Conservation (phyloP, 2,329 filamentous ascomycete species). For the Fusarium mundagurra region DNA sequence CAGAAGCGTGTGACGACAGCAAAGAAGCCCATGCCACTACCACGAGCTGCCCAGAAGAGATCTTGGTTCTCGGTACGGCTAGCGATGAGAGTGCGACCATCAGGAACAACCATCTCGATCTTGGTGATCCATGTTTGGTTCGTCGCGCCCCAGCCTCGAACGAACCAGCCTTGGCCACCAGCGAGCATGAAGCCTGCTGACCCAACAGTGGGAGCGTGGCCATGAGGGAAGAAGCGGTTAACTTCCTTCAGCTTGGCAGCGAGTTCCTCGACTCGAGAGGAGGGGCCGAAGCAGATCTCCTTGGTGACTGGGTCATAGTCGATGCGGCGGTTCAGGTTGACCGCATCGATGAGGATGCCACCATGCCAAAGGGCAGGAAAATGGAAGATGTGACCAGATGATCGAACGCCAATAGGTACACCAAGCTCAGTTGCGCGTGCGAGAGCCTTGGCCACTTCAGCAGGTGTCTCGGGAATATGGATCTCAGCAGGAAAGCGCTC, state of each 20-base stretch:
- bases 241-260: not conserved
- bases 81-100: not conserved
- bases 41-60: conserved; percentile 12
- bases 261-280: conserved; percentile 1
- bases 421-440: conserved; percentile 5
- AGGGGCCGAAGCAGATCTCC: not conserved
- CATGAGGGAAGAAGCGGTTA: conserved; percentile 10
- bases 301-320: conserved; percentile 7
- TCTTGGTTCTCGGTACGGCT: conserved; percentile 2
- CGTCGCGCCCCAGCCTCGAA: conserved; percentile 12
- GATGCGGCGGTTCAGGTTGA: conserved; percentile 8
- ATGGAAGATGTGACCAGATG: conserved; percentile 12
- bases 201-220: conserved; percentile 5
- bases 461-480: not conserved
- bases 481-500: conserved; percentile 3
- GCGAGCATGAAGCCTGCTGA: conserved; percentile 17
- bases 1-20: conserved; percentile 13
- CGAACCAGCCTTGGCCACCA: conserved; percentile 14
- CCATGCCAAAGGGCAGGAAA: not conserved
- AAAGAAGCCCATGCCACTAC: conserved; percentile 11
- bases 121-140: conserved; percentile 5
- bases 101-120: conserved; percentile 12
- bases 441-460: conserved; percentile 5
- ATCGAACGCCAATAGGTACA: conserved; percentile 6
- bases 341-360: conserved; percentile 11